Percentiles rank a stretch among this genome's conserved stretches.
phyloP scores from a whole-genome alignment of 108 stramenopile genomes.

The Conticribra weissflogii region DNA sequence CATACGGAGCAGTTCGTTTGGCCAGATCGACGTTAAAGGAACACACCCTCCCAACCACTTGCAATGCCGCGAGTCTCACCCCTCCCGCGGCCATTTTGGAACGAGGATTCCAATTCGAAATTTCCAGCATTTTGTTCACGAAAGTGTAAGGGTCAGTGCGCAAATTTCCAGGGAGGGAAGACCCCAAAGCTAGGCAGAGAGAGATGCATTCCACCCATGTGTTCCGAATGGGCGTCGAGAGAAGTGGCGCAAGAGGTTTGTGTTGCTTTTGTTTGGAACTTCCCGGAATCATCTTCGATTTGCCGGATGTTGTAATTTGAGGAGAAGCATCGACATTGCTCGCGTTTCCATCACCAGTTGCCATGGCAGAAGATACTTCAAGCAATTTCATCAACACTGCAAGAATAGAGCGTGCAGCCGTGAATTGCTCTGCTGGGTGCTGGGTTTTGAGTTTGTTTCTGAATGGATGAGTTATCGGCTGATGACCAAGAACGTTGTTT shows the following conservation, averaged over 20 bases:
- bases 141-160: conserved; percentile 69
- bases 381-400: conserved; percentile 85
- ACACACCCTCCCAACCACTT: conserved; percentile 59
- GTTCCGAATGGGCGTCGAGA: conserved; percentile 71
- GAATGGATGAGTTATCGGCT: conserved; percentile 18
- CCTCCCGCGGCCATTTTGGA: conserved; percentile 76
- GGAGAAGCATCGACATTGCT: conserved; percentile 8
- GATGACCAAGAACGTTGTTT: background rate
- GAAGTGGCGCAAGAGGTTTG: conserved; percentile 63
- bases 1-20: conserved; percentile 64
- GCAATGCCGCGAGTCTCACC: conserved; percentile 71
- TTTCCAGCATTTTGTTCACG: conserved; percentile 71
- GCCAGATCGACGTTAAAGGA: conserved; percentile 57
- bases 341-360: conserved; percentile 18
- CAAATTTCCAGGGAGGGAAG: conserved; percentile 64
- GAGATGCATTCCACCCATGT: conserved; percentile 85
- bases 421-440: conserved; percentile 45
- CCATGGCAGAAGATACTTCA: conserved; percentile 62
- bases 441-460: conserved; percentile 3
- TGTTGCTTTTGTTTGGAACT: conserved; percentile 39
- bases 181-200: conserved; percentile 70
- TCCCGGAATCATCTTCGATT: conserved; percentile 1
- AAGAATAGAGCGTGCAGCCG: conserved; percentile 77
- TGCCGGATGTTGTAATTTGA: conserved; percentile 12
- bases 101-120: conserved; percentile 74